Evolutionary conservation across 2,329 filamentous ascomycete species (phyloP).

Genomic region (Penicillium sp.): DNA sequence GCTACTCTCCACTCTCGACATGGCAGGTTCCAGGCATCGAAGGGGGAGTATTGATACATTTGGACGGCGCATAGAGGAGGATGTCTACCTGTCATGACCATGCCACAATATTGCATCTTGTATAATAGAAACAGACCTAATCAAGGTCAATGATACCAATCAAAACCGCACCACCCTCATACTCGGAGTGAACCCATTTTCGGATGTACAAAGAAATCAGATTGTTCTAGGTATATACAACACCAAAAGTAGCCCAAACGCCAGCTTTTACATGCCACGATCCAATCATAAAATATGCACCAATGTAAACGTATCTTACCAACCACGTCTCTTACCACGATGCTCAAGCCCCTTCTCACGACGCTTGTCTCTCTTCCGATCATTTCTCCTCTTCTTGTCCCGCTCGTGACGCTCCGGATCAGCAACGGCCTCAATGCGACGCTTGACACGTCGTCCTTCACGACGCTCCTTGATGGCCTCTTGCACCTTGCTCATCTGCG

Average conservation of each 20-base stretch:
- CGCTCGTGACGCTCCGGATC: slow-evolving; percentile 75
- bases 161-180: background rate
- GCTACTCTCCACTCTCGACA: slow-evolving; percentile 23
- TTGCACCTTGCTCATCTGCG: slow-evolving; percentile 68
- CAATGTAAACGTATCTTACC: slow-evolving; percentile 45
- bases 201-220: slow-evolving; percentile 17
- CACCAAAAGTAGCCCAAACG: slow-evolving; percentile 19
- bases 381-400: slow-evolving; percentile 79
- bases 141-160: background rate
- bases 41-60: slow-evolving; percentile 6
- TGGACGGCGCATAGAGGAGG: slow-evolving; percentile 8
- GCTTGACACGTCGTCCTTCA: slow-evolving; percentile 74
- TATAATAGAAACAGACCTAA: slow-evolving; percentile 1
- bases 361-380: slow-evolving; percentile 77
- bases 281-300: slow-evolving; percentile 19
- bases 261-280: slow-evolving; percentile 25
- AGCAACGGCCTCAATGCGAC: slow-evolving; percentile 81
- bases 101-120: slow-evolving; percentile 3
- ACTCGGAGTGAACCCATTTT: background rate
- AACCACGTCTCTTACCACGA: slow-evolving; percentile 69
- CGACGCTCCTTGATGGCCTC: slow-evolving; percentile 69
- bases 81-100: slow-evolving; percentile 1
- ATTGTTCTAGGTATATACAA: slow-evolving; percentile 27
- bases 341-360: slow-evolving; percentile 76
- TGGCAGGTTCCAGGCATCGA: slow-evolving; percentile 25